Base-by-base conservation (phyloP, 2,329 filamentous ascomycete species). In the Aspergillus costaricaensis region DNA sequence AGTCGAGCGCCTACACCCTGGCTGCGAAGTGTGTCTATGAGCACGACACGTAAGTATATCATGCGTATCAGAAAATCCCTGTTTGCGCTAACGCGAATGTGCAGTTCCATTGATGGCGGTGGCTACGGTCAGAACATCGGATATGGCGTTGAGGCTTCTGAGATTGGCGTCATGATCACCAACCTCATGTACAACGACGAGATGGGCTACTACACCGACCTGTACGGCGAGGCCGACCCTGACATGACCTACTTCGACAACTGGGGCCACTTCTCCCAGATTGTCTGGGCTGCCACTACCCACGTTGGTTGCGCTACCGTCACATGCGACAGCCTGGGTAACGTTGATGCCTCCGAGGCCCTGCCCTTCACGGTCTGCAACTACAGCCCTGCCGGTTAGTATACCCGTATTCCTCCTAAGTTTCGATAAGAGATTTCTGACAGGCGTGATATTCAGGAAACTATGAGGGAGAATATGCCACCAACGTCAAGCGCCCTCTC, bases 91-190 rank as follows among this genome's bases (percentile, higher is more conserved):
- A 67, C 19, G 5, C 27, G 47, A 39, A 8, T 54, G 2, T 2
- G 57, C 60, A 76, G 72, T 68, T 87, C 84, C 68, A 74, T 80
- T 25, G 80, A 84, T 63, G 82, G 80, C 54, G 86, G 86, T 58
- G 82, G 84, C 48, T 96, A 95, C 72, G 95, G 95, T 65, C 95
- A 99, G 81, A 99, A 98, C 84, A 88, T 98, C 61, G 94, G 91
- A 72, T 88, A 88, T 62, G 82, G 88, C 66, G 82, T 85, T 62
- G 71, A 77, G 2, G 74, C 79, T n/a, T 77, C 76, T 62, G 84
- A 87, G 50, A 82, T 91, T 64, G 86, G 86, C 57, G 81, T 84
- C 65, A 87, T 89, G 67, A 88, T 94, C 73, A 91, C 88, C 70
- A 85, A 94, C 74, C 82, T 89, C 79, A 97, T 95, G 91, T 97